These are phyloP conservation scores for Oryza punctata DNA, from an alignment of 176 grass and related monocot species.

Conservation along the genomic window DNA sequence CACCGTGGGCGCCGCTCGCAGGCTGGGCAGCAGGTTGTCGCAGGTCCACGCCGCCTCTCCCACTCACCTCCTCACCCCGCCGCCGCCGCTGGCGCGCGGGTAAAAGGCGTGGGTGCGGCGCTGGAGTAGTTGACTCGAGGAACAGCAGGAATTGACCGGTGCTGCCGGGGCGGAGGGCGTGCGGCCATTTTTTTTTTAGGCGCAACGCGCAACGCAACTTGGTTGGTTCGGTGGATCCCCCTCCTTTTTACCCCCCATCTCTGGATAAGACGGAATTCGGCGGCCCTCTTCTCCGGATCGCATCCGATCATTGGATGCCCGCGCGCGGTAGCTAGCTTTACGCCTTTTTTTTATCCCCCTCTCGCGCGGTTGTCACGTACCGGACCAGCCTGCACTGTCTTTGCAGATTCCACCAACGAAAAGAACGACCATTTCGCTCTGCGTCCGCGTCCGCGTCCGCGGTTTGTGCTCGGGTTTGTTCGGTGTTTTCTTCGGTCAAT, in stretches of 20 bases:
- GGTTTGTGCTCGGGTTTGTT: not conserved
- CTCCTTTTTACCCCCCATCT: not conserved
- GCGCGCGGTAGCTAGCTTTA: too few species aligned
- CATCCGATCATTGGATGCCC: not conserved
- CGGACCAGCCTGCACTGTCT: not conserved
- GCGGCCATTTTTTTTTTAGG: conserved; percentile 34
- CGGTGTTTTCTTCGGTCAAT: not conserved
- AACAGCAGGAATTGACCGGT: conserved; percentile 27
- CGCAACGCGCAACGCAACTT: not conserved
- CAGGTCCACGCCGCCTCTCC: conserved; percentile 12
- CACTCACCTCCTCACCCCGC: not conserved
- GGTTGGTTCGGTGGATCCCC: conserved; percentile 35
- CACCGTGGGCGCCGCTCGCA: not conserved
- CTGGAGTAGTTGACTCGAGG: conserved; percentile 27
- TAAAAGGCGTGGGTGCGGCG: conserved; percentile 33
- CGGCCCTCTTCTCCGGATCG: not conserved
- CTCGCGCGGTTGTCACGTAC: not conserved
- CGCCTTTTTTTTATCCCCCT: not conserved
- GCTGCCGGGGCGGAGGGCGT: not conserved
- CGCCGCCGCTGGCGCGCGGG: not conserved
- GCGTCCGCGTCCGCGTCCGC: too few species aligned
- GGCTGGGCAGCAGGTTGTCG: not conserved
- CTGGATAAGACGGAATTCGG: conserved; percentile 34
- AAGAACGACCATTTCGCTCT: not conserved
- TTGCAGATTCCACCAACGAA: not conserved